Evolutionary conservation across 208 protist genomes (phyloP), one percentile per base, ranked within the genome.

Genomic region (Zelonia costaricensis): DNA sequence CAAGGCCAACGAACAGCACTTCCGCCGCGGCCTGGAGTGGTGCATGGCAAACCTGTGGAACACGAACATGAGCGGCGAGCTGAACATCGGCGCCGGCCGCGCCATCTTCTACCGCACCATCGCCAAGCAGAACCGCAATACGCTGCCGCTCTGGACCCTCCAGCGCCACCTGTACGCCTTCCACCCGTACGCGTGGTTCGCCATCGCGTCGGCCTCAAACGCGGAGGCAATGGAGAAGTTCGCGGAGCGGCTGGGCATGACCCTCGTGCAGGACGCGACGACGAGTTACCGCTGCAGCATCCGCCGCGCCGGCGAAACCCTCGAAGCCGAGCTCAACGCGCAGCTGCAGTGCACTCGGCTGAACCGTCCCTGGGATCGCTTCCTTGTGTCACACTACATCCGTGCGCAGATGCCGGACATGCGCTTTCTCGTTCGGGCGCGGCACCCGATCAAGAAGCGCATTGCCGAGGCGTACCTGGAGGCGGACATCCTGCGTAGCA

Each of bases 171-270:
- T 93, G 18, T 88, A 94, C 52, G 78, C 63, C 2, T 68, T 85
- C 23, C 91, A 96, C 61, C 91, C 91, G 7, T 96, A 96, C 62
- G 83, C 67, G 3, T 96, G 85, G 85, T 95, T 94, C 45, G 84
- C 91, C 39, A 82, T 96, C 57, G 91, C 91, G 7, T 86, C 63
- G 15, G 81, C 91, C 44, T 62, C 60, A 1, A 96, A 96, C 53
- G 51, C 51, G 10, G 59, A 49, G 3, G 74, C 73, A 13, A 62
- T 84, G 47, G 86, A 89, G 65, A 77, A 42, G 28, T 71, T 94
- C 51, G 77, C 83, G 12, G 57, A 46, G 15, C 57, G 71, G 38
- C 67, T 93, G 3, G 78, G 74, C 31, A 86, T 96, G 77, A 68
- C 58, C 48, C 77, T 92, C 1, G 58, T 74, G 45, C 81, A 94